A percentile compares a stretch with the other conserved stretches of the same genome.
These are phyloP conservation scores for Phialophora chinensis DNA, from an alignment of 2,329 filamentous ascomycete species.

Conservation along the genomic window DNA sequence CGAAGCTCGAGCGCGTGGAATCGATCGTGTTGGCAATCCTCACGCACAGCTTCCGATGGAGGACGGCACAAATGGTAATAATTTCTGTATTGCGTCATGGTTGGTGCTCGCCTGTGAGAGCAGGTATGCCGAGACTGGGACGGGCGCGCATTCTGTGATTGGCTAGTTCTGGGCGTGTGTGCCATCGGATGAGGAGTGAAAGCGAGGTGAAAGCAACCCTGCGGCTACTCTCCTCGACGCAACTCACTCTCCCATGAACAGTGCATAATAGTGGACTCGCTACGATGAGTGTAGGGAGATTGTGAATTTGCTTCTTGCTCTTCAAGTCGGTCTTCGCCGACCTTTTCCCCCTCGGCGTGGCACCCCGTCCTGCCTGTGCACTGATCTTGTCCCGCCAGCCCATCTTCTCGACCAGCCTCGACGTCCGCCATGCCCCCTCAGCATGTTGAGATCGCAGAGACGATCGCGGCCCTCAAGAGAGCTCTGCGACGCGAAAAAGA, in stretches of 20 bases:
- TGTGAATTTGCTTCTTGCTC: not conserved
- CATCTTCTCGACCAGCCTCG: not conserved
- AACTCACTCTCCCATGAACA: slow-evolving; percentile 1
- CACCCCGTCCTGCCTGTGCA: not conserved
- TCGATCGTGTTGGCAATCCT: not conserved
- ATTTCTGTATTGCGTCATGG: slow-evolving; percentile 19
- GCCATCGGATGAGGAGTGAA: slow-evolving; percentile 14
- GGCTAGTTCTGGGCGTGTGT: slow-evolving; percentile 4
- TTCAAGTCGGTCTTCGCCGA: slow-evolving; percentile 1
- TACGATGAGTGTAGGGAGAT: slow-evolving; percentile 8
- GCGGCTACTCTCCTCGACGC: slow-evolving; percentile 1
- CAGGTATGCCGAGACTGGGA: slow-evolving; percentile 7
- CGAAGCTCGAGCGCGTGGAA: not conserved
- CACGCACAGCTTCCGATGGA: not conserved
- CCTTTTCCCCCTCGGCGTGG: not conserved
- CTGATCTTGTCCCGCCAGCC: not conserved
- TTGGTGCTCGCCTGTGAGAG: not conserved
- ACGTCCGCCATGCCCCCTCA: slow-evolving; percentile 37
- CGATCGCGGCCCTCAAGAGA: slow-evolving; percentile 61
- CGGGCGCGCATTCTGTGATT: slow-evolving; percentile 13
- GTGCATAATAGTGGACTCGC: not conserved
- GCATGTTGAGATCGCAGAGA: slow-evolving; percentile 54
- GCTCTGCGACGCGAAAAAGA: slow-evolving; percentile 56
- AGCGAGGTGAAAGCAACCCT: slow-evolving; percentile 6
- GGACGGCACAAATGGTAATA: not conserved